Conservation (phyloP, 2,329 filamentous ascomycete species). For the Shiraia sp. region DNA sequence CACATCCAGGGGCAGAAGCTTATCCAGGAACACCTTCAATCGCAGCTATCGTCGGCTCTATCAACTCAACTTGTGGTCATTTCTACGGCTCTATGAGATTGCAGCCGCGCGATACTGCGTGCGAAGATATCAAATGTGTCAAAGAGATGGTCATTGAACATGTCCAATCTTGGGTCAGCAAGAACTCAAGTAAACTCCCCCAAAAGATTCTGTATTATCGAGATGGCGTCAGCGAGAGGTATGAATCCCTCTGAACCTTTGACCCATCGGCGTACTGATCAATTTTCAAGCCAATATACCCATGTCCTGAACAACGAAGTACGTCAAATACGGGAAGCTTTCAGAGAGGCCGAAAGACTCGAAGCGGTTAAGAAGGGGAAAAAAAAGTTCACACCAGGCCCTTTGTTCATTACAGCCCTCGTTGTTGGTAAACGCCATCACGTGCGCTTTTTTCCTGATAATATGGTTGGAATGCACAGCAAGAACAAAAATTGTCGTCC, state of each 20-base stretch:
- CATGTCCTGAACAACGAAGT: constrained; percentile 26
- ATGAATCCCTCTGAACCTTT: neutral
- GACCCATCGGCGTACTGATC: neutral
- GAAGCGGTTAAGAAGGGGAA: too few species aligned
- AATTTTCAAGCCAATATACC: constrained; percentile 7
- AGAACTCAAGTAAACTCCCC: constrained; percentile 4
- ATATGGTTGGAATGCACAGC: neutral
- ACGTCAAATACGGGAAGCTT: constrained; percentile 26
- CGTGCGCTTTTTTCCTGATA: neutral
- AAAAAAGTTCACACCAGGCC: too few species aligned
- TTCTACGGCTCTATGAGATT: constrained; percentile 45
- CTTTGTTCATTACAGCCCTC: constrained; percentile 36
- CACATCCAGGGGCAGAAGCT: constrained; percentile 40
- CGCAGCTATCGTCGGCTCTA: constrained; percentile 47
- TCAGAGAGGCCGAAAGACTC: constrained; percentile 20
- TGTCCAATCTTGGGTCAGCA: neutral
- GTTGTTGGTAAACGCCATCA: constrained; percentile 28
- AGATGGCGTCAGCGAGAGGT: constrained; percentile 17
- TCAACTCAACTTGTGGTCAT: constrained; percentile 32
- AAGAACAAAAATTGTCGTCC: constrained; percentile 23
- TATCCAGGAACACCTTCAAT: constrained; percentile 42
- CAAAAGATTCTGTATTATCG: constrained; percentile 23
- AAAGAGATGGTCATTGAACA: constrained; percentile 4
- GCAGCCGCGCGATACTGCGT: constrained; percentile 23
- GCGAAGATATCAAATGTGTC: constrained; percentile 3